These are phyloP conservation scores for Kazachstania kunashirensis DNA, from an alignment of 805 yeast genomes.

Conservation along the genomic window DNA sequence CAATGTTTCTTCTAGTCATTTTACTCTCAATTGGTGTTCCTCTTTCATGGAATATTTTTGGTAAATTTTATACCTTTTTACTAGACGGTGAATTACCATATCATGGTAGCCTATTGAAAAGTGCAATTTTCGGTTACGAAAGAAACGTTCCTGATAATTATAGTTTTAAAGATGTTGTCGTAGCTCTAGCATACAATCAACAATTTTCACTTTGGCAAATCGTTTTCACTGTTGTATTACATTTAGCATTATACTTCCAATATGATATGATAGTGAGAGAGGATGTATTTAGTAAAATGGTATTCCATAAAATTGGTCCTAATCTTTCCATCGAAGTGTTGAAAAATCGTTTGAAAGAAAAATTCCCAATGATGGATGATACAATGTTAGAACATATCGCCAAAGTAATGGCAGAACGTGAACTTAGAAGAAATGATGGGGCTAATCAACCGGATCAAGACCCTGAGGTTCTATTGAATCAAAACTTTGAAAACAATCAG, in stretches of 20 bases:
- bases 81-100: slow-evolving; percentile 46
- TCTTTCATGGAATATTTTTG: slow-evolving; percentile 44
- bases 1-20: slow-evolving; percentile 29
- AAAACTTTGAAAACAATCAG: no score
- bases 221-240: slow-evolving; percentile 33
- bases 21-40: slow-evolving; percentile 42
- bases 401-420: slow-evolving; percentile 22
- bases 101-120: slow-evolving; percentile 19
- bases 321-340: slow-evolving; percentile 24
- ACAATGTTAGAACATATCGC: slow-evolving; percentile 24
- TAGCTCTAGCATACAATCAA: slow-evolving; percentile 16
- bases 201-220: slow-evolving; percentile 30
- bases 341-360: slow-evolving; percentile 22
- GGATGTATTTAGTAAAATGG: slow-evolving; percentile 52
- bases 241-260: slow-evolving; percentile 42
- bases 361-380: slow-evolving; percentile 29
- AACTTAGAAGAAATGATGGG: slow-evolving; percentile 11
- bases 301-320: slow-evolving; percentile 50
- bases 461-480: slow-evolving; percentile 6
- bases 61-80: slow-evolving; percentile 45
- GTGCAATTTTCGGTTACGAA: slow-evolving; percentile 22
- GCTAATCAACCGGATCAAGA: slow-evolving; percentile 2
- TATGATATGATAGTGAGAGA: slow-evolving; percentile 68
- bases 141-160: slow-evolving; percentile 4
- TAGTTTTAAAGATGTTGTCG: slow-evolving; percentile 5